Conservation (phyloP, 768 basidiomycete species). For the Hypholoma fasciculare region DNA sequence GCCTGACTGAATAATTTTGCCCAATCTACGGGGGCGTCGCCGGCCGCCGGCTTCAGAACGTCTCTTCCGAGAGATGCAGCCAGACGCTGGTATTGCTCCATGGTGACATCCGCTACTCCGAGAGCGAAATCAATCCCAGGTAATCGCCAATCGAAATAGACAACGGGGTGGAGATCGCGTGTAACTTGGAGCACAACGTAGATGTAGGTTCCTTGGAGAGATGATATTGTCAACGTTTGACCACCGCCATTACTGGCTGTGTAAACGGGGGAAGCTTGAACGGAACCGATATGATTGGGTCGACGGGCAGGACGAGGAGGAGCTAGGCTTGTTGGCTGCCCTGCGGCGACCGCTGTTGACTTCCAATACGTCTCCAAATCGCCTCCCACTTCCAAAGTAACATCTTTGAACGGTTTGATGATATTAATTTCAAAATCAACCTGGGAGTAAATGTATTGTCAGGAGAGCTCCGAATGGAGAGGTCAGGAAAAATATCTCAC, state of each 20-base stretch:
- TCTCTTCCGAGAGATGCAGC: slow-evolving; percentile 52
- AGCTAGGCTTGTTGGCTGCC: slow-evolving; percentile 39
- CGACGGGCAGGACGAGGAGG: slow-evolving; percentile 39
- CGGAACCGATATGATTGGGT: slow-evolving; percentile 50
- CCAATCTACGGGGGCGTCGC: slow-evolving; percentile 38
- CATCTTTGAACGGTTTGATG: slow-evolving; percentile 87
- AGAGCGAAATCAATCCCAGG: slow-evolving; percentile 75
- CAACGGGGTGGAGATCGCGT: slow-evolving; percentile 86
- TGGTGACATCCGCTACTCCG: slow-evolving; percentile 81
- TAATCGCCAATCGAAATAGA: slow-evolving; percentile 74
- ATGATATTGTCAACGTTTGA: slow-evolving; percentile 80
- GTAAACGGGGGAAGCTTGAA: slow-evolving; percentile 69
- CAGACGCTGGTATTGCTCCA: slow-evolving; percentile 74
- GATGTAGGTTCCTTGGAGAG: slow-evolving; percentile 86
- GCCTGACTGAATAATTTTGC: slow-evolving; percentile 13
- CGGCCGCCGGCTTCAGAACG: not conserved
- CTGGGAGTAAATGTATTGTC: slow-evolving; percentile 34
- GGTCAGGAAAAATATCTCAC: slow-evolving; percentile 36
- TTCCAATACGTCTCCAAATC: slow-evolving; percentile 99
- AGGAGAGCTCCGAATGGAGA: slow-evolving; percentile 6
- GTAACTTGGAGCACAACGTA: slow-evolving; percentile 91
- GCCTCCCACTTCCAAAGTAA: slow-evolving; percentile 92
- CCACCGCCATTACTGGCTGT: slow-evolving; percentile 44
- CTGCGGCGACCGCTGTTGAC: slow-evolving; percentile 60
- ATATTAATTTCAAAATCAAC: slow-evolving; percentile 87